Conservation (phyloP, 371 early-diverging fungal genomes). For the Mucor saturninus region DNA sequence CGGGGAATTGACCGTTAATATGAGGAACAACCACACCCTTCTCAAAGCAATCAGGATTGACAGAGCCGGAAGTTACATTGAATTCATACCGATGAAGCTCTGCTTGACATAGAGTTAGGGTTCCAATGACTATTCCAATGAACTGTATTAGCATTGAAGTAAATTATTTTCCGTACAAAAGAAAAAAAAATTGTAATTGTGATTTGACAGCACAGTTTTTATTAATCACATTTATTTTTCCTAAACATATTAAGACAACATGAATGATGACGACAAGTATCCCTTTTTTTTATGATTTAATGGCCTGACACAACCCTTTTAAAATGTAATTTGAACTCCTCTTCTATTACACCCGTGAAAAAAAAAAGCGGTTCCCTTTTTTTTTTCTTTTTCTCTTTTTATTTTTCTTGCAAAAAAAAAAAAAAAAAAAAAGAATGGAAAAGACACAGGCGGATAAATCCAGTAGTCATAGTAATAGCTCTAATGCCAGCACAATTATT, state of each 20-base stretch:
- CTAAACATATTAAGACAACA: no score
- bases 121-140: background rate
- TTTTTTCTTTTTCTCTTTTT: constrained; percentile 5
- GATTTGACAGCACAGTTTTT: no score
- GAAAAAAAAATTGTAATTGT: no score
- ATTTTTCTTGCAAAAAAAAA: constrained; percentile 1
- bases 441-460: constrained; percentile 24
- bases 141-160: no score
- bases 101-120: constrained; percentile 3
- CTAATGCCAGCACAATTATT: constrained; percentile 65
- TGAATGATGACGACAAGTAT: no score
- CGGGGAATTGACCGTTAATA: constrained; percentile 58
- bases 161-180: no score
- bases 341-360: background rate
- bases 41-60: constrained; percentile 44
- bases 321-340: background rate
- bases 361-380: background rate
- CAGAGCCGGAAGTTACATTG: background rate
- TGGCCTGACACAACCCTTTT: no score
- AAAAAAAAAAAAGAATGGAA: constrained; percentile 16
- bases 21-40: constrained; percentile 17
- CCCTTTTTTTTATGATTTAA: no score
- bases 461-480: constrained; percentile 24
- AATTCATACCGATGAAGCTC: constrained; percentile 20
- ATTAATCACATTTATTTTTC: no score